These are phyloP conservation scores for Penicillium sp. DNA, from an alignment of 2,329 filamentous ascomycete genomes.

Conservation along the genomic window DNA sequence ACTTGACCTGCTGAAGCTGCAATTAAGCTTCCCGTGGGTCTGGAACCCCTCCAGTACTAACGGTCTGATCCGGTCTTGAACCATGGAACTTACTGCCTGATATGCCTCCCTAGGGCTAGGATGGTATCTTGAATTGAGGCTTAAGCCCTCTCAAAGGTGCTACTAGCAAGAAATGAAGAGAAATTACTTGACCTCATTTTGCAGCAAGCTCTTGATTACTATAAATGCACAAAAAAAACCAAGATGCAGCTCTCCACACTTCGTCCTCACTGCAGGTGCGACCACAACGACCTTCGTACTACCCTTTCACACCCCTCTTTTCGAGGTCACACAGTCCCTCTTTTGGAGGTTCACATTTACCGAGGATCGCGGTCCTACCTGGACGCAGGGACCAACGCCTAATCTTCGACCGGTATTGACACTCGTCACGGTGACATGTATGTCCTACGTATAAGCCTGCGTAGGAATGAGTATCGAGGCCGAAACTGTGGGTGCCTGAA, in stretches of 20 bases:
- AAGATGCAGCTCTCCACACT: conserved; percentile 3
- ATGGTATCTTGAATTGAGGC: too few species aligned
- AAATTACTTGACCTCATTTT: neutral
- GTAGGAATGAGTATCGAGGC: neutral
- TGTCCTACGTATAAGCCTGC: neutral
- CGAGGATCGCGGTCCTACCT: conserved; percentile 27
- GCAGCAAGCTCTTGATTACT: neutral
- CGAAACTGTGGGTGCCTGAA: neutral
- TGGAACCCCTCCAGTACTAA: conserved; percentile 3
- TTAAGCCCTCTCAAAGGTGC: neutral
- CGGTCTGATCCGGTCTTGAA: neutral
- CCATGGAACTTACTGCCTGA: neutral
- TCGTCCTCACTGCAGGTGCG: conserved; percentile 14
- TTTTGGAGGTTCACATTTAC: conserved; percentile 7
- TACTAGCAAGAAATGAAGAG: neutral
- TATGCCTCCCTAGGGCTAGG: neutral
- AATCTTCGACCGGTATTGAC: conserved; percentile 8
- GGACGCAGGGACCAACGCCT: conserved; percentile 28
- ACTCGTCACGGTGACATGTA: conserved; percentile 3
- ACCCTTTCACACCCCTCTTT: conserved; percentile 11
- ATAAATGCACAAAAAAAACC: neutral
- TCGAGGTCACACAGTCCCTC: conserved; percentile 18
- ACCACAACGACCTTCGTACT: conserved; percentile 15
- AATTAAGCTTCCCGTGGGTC: conserved; percentile 10
- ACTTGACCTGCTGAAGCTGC: neutral